These are phyloP conservation scores for Pythium sp. DNA, from an alignment of 352 stramenopile species.

Conservation along the genomic window DNA sequence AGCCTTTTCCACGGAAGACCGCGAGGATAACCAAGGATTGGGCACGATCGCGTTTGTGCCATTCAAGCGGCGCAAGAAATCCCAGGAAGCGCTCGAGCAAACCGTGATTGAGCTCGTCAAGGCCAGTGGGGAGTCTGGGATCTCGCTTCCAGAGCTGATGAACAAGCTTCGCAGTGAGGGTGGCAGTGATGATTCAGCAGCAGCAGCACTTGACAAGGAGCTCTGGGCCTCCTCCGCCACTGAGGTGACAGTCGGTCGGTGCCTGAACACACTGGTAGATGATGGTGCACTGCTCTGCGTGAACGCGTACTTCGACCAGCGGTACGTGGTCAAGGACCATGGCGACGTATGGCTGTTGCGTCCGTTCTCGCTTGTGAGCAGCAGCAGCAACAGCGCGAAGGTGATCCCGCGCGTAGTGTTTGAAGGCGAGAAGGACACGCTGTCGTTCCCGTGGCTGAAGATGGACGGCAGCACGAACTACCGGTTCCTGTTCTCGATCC, in stretches of 20 bases:
- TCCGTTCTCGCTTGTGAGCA: constrained; percentile 53
- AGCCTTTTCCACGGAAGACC: constrained; percentile 46
- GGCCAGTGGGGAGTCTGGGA: constrained; percentile 41
- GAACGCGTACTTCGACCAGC: constrained; percentile 69
- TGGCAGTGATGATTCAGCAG: neutral
- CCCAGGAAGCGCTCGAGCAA: constrained; percentile 21
- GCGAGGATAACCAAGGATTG: constrained; percentile 20
- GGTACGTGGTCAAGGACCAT: constrained; percentile 62
- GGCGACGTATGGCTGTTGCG: constrained; percentile 67
- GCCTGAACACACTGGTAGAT: constrained; percentile 52
- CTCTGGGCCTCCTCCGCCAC: neutral
- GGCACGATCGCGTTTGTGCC: constrained; percentile 19
- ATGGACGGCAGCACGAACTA: constrained; percentile 79
- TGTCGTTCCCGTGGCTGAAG: constrained; percentile 80
- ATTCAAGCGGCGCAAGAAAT: constrained; percentile 24
- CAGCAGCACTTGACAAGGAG: neutral
- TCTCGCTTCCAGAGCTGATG: constrained; percentile 33
- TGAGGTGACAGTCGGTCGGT: constrained; percentile 23
- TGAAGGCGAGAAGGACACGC: constrained; percentile 72
- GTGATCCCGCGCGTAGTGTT: constrained; percentile 45
- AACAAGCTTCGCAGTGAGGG: constrained; percentile 16
- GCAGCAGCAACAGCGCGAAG: constrained; percentile 1
- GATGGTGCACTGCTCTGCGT: constrained; percentile 52
- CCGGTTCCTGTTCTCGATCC: constrained; percentile 71
- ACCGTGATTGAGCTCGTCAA: constrained; percentile 30